Base-by-base conservation (phyloP, 495 filamentous ascomycete genomes). In the Penicillium maclennaniae region DNA sequence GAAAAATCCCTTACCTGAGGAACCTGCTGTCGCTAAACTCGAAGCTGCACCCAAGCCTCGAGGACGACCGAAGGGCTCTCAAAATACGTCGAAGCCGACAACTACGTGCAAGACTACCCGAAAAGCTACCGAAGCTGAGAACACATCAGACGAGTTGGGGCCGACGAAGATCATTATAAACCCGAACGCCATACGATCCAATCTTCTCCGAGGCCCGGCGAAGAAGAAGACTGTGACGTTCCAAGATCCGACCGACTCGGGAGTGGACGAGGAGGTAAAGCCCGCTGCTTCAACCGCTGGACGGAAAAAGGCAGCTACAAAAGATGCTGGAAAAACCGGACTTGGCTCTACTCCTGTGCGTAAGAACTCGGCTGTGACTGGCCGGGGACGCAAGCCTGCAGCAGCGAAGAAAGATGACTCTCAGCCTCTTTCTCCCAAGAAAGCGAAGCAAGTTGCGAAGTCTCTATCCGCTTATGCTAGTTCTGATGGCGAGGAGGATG, bases 151-250 rank as follows among this genome's bases (percentile, higher is more conserved):
- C n/a, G 54, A 56, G 4, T 55, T 60, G 0, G 66, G 43, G 41
- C 58, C 63, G 7, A 61, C 71, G 9, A 50, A 53, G 14, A 64
- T 72, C 42, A 49, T 65, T 14, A 72, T 67, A 0, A 66, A 66
- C 25, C 72, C 73, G 7, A 61, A 62, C 12, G 45, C 49, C 0
- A 61, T 69, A 54, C 64, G 67, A 7, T 71, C 72, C 23, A 74
- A 73, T 47, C 42, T 73, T n/a, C 49, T 72, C 36, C 68, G 66
- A 12, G 71, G 70, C 4, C 69, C 70, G 12, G 73, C 72, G 1
- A 73, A 75, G 41, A 79, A 74, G 65, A 82, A 82, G 58, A 79
- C 65, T 19, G 79, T 83, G 26, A 80, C 76, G 5, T 83, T 83
- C 53, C 68, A 75, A 53, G 75, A 79, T 43, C 42, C 68, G 6